phyloP scores from a whole-genome alignment of 208 protist genomes.

The Leishmania guyanensis region DNA sequence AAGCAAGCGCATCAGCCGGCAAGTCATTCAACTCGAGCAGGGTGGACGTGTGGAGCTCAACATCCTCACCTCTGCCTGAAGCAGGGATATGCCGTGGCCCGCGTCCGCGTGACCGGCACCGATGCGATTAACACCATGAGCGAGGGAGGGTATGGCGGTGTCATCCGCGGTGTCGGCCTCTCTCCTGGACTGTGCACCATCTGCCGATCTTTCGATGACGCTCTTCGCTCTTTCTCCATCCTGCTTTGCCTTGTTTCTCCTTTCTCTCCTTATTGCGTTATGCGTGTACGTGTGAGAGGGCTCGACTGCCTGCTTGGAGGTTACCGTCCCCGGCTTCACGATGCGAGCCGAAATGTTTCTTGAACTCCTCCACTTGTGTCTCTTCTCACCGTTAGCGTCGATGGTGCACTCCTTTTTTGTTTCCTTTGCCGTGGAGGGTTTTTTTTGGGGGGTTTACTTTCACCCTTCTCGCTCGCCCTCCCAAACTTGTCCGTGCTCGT shows the following conservation, averaged over 20 bases:
- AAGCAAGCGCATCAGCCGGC: constrained; percentile 35
- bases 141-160: neutral
- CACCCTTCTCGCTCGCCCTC: neutral
- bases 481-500: neutral
- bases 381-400: neutral
- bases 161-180: neutral
- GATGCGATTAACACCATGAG: neutral
- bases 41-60: constrained; percentile 30
- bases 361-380: neutral
- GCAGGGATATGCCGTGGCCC: neutral
- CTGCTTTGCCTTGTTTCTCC: neutral
- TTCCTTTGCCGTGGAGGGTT: neutral
- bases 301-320: neutral
- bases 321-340: neutral
- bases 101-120: neutral
- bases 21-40: constrained; percentile 27
- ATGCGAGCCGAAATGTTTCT: neutral
- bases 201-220: neutral
- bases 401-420: neutral
- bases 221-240: neutral
- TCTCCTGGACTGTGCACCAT: neutral
- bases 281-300: neutral
- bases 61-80: constrained; percentile 12
- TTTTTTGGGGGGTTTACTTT: too few species aligned
- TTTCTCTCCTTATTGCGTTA: neutral